Percentiles rank a stretch among this genome's conserved stretches.
Evolutionary conservation across 495 filamentous ascomycete genomes (phyloP).

Genomic region (Aspergillus sclerotiicarbonarius): DNA sequence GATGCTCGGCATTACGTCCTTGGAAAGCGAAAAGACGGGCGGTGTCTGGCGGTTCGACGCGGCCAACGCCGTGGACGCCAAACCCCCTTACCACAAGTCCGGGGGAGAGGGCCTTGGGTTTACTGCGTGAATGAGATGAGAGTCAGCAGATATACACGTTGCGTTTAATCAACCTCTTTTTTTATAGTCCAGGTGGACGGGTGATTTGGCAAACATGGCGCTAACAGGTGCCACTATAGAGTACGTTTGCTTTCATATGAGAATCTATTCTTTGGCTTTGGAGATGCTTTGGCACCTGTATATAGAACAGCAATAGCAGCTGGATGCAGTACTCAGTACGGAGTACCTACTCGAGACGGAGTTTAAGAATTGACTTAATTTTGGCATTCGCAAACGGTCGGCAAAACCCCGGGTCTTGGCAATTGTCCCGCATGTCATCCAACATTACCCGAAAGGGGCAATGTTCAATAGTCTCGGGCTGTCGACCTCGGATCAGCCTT

Average conservation of each 20-base stretch:
- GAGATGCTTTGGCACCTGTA: slow-evolving; percentile 7
- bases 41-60: slow-evolving; percentile 85
- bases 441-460: too few species aligned
- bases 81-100: slow-evolving; percentile 43
- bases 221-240: slow-evolving; percentile 7
- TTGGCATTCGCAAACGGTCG: background rate
- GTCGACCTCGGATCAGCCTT: too few species aligned
- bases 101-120: slow-evolving; percentile 43
- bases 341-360: background rate
- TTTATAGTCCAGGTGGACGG: background rate
- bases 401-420: too few species aligned
- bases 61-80: slow-evolving; percentile 54
- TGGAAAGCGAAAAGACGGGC: slow-evolving; percentile 77
- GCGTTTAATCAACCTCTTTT: background rate
- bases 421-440: too few species aligned
- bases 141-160: background rate
- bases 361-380: background rate
- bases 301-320: slow-evolving; percentile 7
- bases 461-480: too few species aligned
- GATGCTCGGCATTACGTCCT: slow-evolving; percentile 50
- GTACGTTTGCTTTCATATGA: slow-evolving; percentile 7
- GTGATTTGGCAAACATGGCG: background rate
- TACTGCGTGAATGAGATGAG: slow-evolving; percentile 17
- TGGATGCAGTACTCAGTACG: background rate
- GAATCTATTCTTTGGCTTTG: slow-evolving; percentile 11